Evolutionary conservation across 352 stramenopile species (phyloP).

Genomic region (Phytophthora constricta): DNA sequence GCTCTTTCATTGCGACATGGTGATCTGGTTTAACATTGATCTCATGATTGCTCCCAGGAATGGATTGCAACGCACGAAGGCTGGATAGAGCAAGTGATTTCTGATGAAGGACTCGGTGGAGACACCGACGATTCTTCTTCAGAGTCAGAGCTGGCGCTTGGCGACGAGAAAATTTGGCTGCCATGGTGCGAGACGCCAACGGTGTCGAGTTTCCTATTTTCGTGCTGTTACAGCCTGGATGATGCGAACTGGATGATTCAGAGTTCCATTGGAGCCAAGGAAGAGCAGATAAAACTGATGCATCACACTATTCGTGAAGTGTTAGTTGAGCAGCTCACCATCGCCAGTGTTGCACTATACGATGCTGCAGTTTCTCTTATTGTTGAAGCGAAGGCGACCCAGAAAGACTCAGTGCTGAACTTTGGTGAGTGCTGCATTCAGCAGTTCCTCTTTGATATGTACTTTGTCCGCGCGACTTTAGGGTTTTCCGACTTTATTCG

Average conservation of each 20-base stretch:
- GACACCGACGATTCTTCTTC: slow-evolving; percentile 50
- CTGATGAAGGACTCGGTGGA: slow-evolving; percentile 47
- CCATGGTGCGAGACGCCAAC: slow-evolving; percentile 85
- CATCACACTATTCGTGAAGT: slow-evolving; percentile 71
- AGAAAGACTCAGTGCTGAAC: slow-evolving; percentile 65
- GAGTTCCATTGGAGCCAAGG: slow-evolving; percentile 40
- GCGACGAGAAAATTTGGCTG: slow-evolving; percentile 85
- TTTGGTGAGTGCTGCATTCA: slow-evolving; percentile 87
- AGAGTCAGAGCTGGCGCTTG: slow-evolving; percentile 46
- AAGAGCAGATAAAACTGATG: slow-evolving; percentile 66
- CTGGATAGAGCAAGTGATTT: slow-evolving; percentile 77
- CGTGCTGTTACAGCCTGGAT: slow-evolving; percentile 84
- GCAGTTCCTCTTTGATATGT: slow-evolving; percentile 91
- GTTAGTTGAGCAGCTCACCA: slow-evolving; percentile 79
- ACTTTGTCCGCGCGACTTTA: slow-evolving; percentile 86
- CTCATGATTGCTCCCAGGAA: slow-evolving; percentile 53
- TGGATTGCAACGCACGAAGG: slow-evolving; percentile 79
- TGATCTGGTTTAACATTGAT: neutral
- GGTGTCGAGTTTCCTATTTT: slow-evolving; percentile 87
- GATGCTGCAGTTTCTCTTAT: slow-evolving; percentile 68
- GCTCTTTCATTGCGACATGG: neutral
- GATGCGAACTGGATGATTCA: slow-evolving; percentile 76
- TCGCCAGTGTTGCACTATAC: slow-evolving; percentile 77
- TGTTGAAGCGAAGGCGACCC: slow-evolving; percentile 51
- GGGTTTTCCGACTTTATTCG: slow-evolving; percentile 88